A percentile compares a stretch with the other conserved stretches of the same genome.
phyloP scores from a whole-genome alignment of 1,284 basidiomycete species.

The Melampsora medusae region DNA sequence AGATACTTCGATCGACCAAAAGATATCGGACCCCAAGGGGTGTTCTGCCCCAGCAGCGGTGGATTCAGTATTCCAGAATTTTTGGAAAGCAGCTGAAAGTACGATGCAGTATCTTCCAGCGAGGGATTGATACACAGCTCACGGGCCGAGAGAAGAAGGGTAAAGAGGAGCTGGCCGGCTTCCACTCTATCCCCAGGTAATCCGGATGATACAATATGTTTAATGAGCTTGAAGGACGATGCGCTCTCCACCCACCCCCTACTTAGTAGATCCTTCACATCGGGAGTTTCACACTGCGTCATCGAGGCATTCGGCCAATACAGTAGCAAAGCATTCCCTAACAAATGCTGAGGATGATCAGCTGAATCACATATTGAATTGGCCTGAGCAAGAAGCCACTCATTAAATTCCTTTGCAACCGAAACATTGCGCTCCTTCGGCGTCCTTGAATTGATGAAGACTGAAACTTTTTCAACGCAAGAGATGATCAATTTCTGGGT shows the following conservation, averaged over 20 bases:
- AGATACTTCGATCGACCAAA: background rate
- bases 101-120: constrained; percentile 21
- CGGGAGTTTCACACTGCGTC: background rate
- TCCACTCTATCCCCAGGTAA: constrained; percentile 15
- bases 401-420: constrained; percentile 24
- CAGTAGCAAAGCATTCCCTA: constrained; percentile 25
- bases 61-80: constrained; percentile 39
- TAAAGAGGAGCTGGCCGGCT: constrained; percentile 24
- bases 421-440: background rate
- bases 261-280: constrained; percentile 3
- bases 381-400: constrained; percentile 29
- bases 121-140: constrained; percentile 4
- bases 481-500: constrained; percentile 20
- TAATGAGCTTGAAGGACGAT: constrained; percentile 29
- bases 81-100: constrained; percentile 35
- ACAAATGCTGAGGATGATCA: constrained; percentile 1
- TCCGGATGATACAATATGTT: constrained; percentile 16
- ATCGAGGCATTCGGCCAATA: constrained; percentile 32
- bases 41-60: constrained; percentile 26
- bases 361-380: constrained; percentile 11
- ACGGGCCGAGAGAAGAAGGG: constrained; percentile 27
- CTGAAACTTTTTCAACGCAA: constrained; percentile 14
- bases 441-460: constrained; percentile 20
- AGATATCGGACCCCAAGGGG: background rate
- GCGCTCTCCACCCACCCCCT: constrained; percentile 13